Base-by-base conservation (phyloP, 1,284 basidiomycete genomes). In the Meripilus lineatus region DNA sequence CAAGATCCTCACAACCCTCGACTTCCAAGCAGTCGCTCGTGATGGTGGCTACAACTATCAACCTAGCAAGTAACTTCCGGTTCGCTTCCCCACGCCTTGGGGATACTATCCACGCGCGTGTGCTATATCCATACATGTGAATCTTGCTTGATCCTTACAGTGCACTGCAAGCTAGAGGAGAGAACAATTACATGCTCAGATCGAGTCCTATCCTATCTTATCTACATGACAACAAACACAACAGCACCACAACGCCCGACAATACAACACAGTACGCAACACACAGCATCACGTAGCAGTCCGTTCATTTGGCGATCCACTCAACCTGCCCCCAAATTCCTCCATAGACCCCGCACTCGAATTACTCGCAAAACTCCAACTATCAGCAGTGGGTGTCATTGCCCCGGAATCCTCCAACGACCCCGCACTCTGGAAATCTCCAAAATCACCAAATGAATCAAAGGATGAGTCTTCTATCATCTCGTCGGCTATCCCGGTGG, bases 381-480 rank as follows among this genome's bases (percentile, higher is more conserved):
- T 83, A 24, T 77, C 81, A 8, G 74, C 74, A 1, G 78, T 84
- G 0, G 82, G 79, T 39, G 81, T 82, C 34, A 74, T 63, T 38
- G 75, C 73, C 4, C 81, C 81, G 25, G 76, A 74, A 15, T 59
- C 54, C 40, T 57, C 64, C 44, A 63, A 42, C 36, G 56, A 53
- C 45, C 56, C 67, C 0, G 70, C 75, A 43, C 68, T 71, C 52
- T 86, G 85, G 56, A 90, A 90, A 48, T 89, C 88, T 8, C 84
- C 84, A 59, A 90, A 89, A 52, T 88, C 86, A 22, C 79, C 80
- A 55, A 83, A 84, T 20, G 69, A 71, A 33, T 83, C 81, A 52
- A 84, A 83, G 2, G 78, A 75, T 2, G 75, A 69, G 22, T 83
- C 77, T 17, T 79, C 78, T 52, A 50, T 58, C 50, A 46, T 71